Evolutionary conservation across 164 flowering plant genomes (phyloP).

Genomic region (Vitis rotundifolia): DNA sequence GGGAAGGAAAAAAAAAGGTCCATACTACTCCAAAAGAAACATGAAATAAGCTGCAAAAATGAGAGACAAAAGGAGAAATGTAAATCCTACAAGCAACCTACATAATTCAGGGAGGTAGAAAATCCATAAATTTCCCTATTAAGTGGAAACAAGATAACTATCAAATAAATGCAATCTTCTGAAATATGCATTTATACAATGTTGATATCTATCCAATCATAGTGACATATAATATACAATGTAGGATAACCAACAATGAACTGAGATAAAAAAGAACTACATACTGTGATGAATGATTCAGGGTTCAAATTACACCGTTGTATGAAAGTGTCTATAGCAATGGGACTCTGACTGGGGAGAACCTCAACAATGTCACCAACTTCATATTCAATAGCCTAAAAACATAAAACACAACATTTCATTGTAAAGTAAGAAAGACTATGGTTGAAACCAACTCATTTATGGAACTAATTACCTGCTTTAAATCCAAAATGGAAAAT

Average conservation of each 20-base stretch:
- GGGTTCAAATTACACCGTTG: slow-evolving; percentile 78
- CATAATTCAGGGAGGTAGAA: no score
- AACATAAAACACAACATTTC: slow-evolving; percentile 2
- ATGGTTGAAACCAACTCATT: background rate
- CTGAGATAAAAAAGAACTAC: slow-evolving; percentile 18
- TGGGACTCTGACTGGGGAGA: slow-evolving; percentile 78
- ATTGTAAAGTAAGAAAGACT: background rate
- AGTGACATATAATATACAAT: background rate
- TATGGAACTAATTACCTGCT: background rate
- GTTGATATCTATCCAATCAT: no score
- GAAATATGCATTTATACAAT: no score
- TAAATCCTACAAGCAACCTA: no score
- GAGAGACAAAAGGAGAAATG: no score
- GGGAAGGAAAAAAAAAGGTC: no score
- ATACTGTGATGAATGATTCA: slow-evolving; percentile 68
- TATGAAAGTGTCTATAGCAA: slow-evolving; percentile 75
- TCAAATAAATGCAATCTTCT: no score
- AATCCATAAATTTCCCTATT: no score
- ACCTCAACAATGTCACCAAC: slow-evolving; percentile 90
- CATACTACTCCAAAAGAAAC: no score
- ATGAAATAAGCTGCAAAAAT: no score
- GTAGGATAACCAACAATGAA: background rate
- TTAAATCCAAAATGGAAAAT: slow-evolving; percentile 1
- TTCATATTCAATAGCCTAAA: slow-evolving; percentile 66
- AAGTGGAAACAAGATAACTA: no score